Conservation (phyloP, 805 yeast genomes). For the Zygoascus ofunaensis region DNA sequence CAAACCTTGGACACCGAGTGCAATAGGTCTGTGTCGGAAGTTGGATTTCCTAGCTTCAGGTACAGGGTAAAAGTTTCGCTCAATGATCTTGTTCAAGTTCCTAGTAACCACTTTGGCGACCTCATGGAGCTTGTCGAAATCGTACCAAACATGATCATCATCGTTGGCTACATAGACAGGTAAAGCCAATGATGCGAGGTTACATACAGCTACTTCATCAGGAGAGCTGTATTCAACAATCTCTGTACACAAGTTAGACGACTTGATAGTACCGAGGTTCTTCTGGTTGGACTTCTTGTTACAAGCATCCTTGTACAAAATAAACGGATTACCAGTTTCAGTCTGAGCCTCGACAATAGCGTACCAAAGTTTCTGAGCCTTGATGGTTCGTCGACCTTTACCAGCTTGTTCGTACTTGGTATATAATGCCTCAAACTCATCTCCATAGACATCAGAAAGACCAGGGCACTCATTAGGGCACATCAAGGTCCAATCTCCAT, state of each 20-base stretch:
- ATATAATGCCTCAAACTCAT: conserved; percentile 62
- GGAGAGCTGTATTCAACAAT: conserved; percentile 80
- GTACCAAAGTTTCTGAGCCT: conserved; percentile 82
- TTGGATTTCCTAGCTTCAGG: conserved; percentile 62
- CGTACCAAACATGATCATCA: conserved; percentile 40
- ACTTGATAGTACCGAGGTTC: conserved; percentile 81
- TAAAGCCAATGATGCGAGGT: conserved; percentile 82
- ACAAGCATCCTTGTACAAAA: conserved; percentile 92
- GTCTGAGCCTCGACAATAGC: conserved; percentile 81
- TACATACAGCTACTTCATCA: conserved; percentile 88
- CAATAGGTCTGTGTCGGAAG: conserved; percentile 74
- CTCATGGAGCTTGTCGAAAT: conserved; percentile 61
- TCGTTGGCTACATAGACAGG: conserved; percentile 57
- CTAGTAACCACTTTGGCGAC: conserved; percentile 64
- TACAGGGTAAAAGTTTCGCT: conserved; percentile 73
- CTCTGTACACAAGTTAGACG: conserved; percentile 88
- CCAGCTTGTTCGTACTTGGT: conserved; percentile 60
- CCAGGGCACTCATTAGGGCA: conserved; percentile 85
- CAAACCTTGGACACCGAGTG: conserved; percentile 90
- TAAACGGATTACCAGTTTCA: conserved; percentile 90
- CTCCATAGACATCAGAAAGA: conserved; percentile 67
- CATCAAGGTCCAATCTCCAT: conserved; percentile 76
- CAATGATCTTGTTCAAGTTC: conserved; percentile 74
- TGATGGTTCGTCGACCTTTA: conserved; percentile 46
- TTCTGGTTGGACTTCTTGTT: conserved; percentile 78